Conservation (phyloP, 1,284 basidiomycete genomes). For the Schizopora paradoxa region DNA sequence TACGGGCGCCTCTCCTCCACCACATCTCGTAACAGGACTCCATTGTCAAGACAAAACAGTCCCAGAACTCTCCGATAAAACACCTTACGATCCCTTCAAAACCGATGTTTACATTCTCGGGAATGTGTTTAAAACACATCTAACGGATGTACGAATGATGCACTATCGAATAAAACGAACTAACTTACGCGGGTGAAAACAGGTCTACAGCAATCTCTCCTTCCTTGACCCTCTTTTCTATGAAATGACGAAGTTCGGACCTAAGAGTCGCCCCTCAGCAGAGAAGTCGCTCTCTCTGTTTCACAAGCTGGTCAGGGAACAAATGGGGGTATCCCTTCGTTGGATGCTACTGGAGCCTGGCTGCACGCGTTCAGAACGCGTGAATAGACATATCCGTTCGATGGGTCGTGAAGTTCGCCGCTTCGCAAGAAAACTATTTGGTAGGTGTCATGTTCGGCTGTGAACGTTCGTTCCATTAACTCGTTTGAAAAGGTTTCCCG, state of each 20-base stretch:
- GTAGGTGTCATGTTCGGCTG: too few relatives aligned
- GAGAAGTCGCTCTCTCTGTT: slow-evolving; percentile 13
- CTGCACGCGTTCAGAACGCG: too few relatives aligned
- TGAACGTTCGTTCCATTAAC: too few relatives aligned
- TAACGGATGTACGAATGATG: neutral
- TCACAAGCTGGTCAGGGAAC: neutral
- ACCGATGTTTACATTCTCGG: slow-evolving; percentile 10
- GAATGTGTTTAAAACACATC: neutral
- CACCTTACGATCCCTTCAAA: slow-evolving; percentile 2
- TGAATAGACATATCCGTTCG: too few relatives aligned
- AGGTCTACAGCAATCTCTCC: slow-evolving; percentile 13
- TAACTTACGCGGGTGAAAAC: neutral
- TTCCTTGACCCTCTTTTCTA: slow-evolving; percentile 22
- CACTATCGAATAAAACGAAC: neutral
- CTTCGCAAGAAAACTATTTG: too few relatives aligned
- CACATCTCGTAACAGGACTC: neutral
- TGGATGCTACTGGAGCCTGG: too few relatives aligned
- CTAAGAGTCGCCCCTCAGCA: slow-evolving; percentile 19
- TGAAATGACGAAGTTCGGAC: slow-evolving; percentile 20
- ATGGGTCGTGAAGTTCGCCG: too few relatives aligned
- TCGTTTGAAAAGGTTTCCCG: too few relatives aligned
- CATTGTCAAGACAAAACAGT: slow-evolving; percentile 3
- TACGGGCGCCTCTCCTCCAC: neutral
- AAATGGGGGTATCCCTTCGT: too few relatives aligned
- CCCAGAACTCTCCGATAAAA: slow-evolving; percentile 4